phyloP scores from a whole-genome alignment of 1,284 basidiomycete genomes.

The Blastosporella zonata region DNA sequence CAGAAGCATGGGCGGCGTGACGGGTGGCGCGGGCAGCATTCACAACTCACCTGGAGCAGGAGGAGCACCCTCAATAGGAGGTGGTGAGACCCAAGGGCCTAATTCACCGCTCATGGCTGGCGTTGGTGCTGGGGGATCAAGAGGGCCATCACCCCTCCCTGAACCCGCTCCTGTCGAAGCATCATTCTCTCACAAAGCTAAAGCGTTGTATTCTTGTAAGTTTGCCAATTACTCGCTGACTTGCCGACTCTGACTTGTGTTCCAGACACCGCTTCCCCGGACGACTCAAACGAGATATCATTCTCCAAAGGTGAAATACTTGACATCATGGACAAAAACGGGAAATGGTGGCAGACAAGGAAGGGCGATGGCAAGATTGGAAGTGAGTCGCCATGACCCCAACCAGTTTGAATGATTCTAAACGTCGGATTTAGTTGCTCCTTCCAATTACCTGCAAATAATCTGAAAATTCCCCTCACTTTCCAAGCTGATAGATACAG shows the following conservation, averaged over 20 bases:
- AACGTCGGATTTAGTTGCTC: conserved; percentile 49
- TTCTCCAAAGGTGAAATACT: conserved; percentile 93
- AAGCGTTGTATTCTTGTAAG: conserved; percentile 87
- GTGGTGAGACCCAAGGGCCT: conserved; percentile 45
- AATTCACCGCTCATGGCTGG: conserved; percentile 67
- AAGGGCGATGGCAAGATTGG: conserved; percentile 81
- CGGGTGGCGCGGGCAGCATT: conserved; percentile 38
- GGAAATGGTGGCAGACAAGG: conserved; percentile 95
- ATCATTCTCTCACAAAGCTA: conserved; percentile 68
- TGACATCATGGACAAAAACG: conserved; percentile 91
- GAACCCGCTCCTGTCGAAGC: conserved; percentile 30
- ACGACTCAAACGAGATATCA: conserved; percentile 96
- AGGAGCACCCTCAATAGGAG: conserved; percentile 43
- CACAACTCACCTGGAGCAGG: conserved; percentile 41
- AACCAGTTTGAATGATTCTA: conserved; percentile 15
- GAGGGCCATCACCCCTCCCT: conserved; percentile 17
- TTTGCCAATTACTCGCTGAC: conserved; percentile 19
- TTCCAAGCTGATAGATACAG: conserved; percentile 10
- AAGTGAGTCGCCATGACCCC: conserved; percentile 50
- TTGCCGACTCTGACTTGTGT: conserved; percentile 18
- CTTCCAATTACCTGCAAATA: conserved; percentile 79
- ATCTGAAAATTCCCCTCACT: conserved; percentile 34
- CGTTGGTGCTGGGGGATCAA: conserved; percentile 48
- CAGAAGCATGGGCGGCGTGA: conserved; percentile 39
- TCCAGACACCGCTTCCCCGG: conserved; percentile 84